Base-by-base conservation (phyloP, 805 yeast genomes). In the Grigorovia jiainica region DNA sequence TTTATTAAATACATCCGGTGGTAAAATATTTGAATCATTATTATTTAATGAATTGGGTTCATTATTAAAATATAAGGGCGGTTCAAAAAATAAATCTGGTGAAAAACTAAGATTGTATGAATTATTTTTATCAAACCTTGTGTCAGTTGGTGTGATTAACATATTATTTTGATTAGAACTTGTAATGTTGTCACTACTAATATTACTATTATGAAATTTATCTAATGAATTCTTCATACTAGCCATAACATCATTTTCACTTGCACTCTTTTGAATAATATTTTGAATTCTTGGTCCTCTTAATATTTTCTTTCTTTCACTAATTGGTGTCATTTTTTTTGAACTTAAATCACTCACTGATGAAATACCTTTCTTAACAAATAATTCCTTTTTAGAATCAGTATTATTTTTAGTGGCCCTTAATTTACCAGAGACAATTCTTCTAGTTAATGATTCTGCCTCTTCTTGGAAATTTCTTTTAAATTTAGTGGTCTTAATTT, bases 401-500 rank as follows among this genome's bases (percentile, higher is more conserved):
- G 29, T 31, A 27, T 36, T 31, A 13, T 30, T 17, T 18, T 36
- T 20, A 7, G 11, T 31, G 3, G 24, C 7, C 27, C 30, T 36
- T 16, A 36, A 27, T 18, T 36, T 36, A 8, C 36, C 30, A 7
- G 34, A 18, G 17, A 38, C 31, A 7, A 39, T 39, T 39, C 42
- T 11, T n/a, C 37, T 27, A 11, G 42, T 33, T 8, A 39, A 18
- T 10, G 24, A 23, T 20, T 23, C 27, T 13, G 42, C 42, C 24
- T 39, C 42, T 15, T 25, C 32, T 29, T 39, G 36, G 13, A 39
- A 39, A n/a, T 33, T 39, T 23, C 11, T 39, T 11, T 24, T 39
- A 29, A 27, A 27, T 13, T 27, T 27, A 3, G 31, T 27, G 7
- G 31, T 27, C 31, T 27, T 27, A 3, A 27, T 27, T 27, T 27